phyloP scores from a whole-genome alignment of 148 eudicot species.

The Salicornia ramosissima region DNA sequence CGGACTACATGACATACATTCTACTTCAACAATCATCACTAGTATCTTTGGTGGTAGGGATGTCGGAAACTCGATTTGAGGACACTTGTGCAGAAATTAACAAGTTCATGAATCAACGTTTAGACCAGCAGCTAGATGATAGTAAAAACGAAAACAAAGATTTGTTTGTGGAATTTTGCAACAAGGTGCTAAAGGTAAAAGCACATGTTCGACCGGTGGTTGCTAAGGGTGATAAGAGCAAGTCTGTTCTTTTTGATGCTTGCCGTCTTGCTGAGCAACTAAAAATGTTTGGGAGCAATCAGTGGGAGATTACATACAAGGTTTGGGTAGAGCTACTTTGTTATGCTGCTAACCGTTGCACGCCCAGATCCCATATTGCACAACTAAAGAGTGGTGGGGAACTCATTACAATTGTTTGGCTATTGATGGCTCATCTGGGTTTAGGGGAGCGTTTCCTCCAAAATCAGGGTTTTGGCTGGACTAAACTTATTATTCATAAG shows the following conservation, averaged over 20 bases:
- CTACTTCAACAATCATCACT: conserved; percentile 17
- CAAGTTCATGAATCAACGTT: not conserved
- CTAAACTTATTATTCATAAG: conserved; percentile 15
- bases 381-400: conserved; percentile 18
- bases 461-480: conserved; percentile 21
- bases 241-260: conserved; percentile 35
- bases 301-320: conserved; percentile 32
- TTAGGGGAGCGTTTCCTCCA: conserved; percentile 26
- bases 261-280: conserved; percentile 29
- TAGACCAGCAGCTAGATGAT: not conserved
- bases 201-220: not conserved
- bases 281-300: not conserved
- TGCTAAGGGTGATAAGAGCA: conserved; percentile 30
- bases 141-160: not conserved
- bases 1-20: conserved; percentile 35
- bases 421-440: conserved; percentile 25
- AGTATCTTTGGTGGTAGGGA: conserved; percentile 25
- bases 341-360: conserved; percentile 24
- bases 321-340: conserved; percentile 36
- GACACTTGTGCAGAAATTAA: conserved; percentile 24
- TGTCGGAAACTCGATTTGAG: conserved; percentile 16
- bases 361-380: conserved; percentile 13
- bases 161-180: not conserved
- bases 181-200: not conserved
- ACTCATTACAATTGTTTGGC: conserved; percentile 24